A percentile compares a stretch with the other conserved stretches of the same genome.
These are phyloP conservation scores for Novymonas esmeraldas DNA, from an alignment of 208 protist genomes.

Conservation along the genomic window DNA sequence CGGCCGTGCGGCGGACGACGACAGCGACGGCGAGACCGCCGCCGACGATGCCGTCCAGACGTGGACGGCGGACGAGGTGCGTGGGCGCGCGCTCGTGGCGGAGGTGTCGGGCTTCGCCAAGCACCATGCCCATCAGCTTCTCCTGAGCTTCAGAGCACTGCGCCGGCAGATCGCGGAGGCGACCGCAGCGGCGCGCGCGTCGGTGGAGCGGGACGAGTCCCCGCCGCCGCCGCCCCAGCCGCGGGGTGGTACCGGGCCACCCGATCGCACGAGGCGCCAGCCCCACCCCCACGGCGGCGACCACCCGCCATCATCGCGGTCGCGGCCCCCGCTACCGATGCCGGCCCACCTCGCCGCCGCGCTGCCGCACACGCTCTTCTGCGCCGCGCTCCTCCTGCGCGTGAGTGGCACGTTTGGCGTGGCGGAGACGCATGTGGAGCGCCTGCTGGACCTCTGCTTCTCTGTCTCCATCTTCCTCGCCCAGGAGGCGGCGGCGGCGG, in stretches of 20 bases:
- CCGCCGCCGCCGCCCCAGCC: background rate
- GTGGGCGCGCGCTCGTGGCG: background rate
- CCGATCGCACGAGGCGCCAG: too few relatives aligned
- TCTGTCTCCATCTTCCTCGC: slow-evolving; percentile 75
- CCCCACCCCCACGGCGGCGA: background rate
- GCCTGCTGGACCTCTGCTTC: slow-evolving; percentile 52
- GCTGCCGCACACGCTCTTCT: slow-evolving; percentile 43
- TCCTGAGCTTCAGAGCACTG: slow-evolving; percentile 43
- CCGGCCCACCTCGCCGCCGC: background rate
- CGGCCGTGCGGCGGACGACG: slow-evolving; percentile 1
- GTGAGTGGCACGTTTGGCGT: slow-evolving; percentile 62
- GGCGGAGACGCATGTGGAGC: slow-evolving; percentile 69
- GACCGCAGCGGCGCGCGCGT: background rate
- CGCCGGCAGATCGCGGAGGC: slow-evolving; percentile 6
- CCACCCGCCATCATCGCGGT: too few relatives aligned
- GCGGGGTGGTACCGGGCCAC: background rate
- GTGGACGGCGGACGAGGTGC: background rate
- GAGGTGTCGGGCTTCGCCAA: slow-evolving; percentile 46
- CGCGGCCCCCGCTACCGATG: background rate
- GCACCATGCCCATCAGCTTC: slow-evolving; percentile 80
- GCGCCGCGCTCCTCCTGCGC: slow-evolving; percentile 65
- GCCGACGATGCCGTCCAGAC: too few relatives aligned
- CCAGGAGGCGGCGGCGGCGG: slow-evolving; percentile 24
- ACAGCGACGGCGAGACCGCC: too few relatives aligned
- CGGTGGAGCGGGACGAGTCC: background rate